Conservation (phyloP, 192 early-diverging fungal species). For the Rhizoclosmatium sp. region DNA sequence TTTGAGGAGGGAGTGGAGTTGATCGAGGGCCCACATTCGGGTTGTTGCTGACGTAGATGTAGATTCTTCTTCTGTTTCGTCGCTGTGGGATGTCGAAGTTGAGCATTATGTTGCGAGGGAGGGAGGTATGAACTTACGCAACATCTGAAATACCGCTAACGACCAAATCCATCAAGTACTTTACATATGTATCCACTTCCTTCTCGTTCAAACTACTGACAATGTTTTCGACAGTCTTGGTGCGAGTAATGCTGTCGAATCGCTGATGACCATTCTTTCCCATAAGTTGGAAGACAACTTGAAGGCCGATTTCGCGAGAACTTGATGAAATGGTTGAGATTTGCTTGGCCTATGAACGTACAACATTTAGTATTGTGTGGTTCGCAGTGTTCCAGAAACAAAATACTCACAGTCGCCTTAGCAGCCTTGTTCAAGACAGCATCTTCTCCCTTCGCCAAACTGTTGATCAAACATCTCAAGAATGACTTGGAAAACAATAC, state of each 20-base stretch:
- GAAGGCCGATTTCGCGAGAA: constrained; percentile 75
- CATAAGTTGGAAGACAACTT: constrained; percentile 81
- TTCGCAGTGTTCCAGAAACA: background rate
- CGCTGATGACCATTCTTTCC: constrained; percentile 75
- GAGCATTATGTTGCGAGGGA: background rate
- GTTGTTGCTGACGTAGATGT: constrained; percentile 23
- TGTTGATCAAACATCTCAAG: constrained; percentile 87
- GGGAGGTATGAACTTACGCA: constrained; percentile 9
- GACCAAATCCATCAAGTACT: constrained; percentile 76
- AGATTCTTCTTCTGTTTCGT: background rate
- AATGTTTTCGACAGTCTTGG: constrained; percentile 83
- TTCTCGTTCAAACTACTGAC: constrained; percentile 73
- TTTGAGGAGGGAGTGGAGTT: constrained; percentile 79
- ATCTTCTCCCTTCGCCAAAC: constrained; percentile 75
- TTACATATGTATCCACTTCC: constrained; percentile 75
- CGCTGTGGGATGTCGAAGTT: background rate
- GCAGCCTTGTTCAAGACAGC: constrained; percentile 81
- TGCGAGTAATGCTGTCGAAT: constrained; percentile 74
- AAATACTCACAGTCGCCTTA: constrained; percentile 63
- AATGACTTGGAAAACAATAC: constrained; percentile 84
- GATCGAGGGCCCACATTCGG: constrained; percentile 77
- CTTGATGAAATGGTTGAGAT: constrained; percentile 67
- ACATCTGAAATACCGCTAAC: constrained; percentile 51
- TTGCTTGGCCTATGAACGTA: constrained; percentile 45
- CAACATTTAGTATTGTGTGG: background rate